Evolutionary conservation across 2,329 filamentous ascomycete genomes (phyloP).

Genomic region (Fusarium sp.): DNA sequence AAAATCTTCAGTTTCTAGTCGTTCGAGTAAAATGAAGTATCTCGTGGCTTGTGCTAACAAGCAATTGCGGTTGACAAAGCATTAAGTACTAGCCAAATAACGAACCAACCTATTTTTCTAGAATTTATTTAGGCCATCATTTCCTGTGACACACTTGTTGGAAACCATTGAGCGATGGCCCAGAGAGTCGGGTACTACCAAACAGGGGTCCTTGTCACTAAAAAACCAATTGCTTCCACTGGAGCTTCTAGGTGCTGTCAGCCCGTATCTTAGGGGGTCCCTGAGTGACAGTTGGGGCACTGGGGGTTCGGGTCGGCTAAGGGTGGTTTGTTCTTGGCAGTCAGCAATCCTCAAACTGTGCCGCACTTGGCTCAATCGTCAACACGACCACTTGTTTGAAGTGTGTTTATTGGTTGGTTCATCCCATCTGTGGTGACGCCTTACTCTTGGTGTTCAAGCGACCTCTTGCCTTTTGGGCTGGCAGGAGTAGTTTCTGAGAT

Average conservation of each 20-base stretch:
- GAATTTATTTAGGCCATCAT: too few relatives aligned
- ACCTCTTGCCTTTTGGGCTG: too few relatives aligned
- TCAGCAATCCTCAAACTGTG: conserved; percentile 10
- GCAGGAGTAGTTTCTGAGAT: conserved; percentile 11
- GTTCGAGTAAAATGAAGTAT: not conserved
- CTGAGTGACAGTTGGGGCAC: not conserved
- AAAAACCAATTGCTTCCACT: conserved; percentile 26
- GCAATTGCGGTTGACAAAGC: too few relatives aligned
- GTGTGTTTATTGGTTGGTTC: conserved; percentile 15
- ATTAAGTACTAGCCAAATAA: too few relatives aligned
- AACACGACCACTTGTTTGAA: not conserved
- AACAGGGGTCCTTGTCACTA: conserved; percentile 29
- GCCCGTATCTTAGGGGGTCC: conserved; percentile 1
- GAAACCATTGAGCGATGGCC: conserved; percentile 3
- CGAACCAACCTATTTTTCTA: too few relatives aligned
- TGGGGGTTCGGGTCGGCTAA: not conserved
- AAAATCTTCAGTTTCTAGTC: not conserved
- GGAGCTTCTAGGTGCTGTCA: conserved; percentile 38
- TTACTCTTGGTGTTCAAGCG: too few relatives aligned
- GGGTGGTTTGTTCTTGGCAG: conserved; percentile 3
- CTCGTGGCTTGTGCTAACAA: too few relatives aligned
- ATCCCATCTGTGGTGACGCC: conserved; percentile 2
- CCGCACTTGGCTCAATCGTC: conserved; percentile 19
- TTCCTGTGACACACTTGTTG: not conserved
- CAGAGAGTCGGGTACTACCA: conserved; percentile 11